Evolutionary conservation across 2,329 filamentous ascomycete genomes (phyloP), one percentile per base, ranked within the genome.

Genomic region (Salinomyces thailandicus): DNA sequence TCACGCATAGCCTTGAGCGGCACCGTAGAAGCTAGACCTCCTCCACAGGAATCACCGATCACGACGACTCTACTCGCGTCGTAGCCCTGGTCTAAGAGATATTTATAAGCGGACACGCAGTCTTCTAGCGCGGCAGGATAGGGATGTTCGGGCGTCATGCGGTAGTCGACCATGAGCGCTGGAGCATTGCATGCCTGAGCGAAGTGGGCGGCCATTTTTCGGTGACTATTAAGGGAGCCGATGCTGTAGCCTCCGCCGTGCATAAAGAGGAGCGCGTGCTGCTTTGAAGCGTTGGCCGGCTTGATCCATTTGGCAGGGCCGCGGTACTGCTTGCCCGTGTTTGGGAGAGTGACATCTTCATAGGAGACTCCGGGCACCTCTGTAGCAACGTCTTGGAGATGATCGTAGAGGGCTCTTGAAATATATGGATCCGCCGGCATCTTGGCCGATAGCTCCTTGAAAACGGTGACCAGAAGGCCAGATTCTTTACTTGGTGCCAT

Each of bases 101-200:
- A 71, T 39, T 72, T 65, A 0, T 67, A 73, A 3, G 62, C 72
- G 46, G 75, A 71, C 44, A 69, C 64, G 52, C 71, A 73, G 50
- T 77, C 74, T 31, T 77, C 60, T 1, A 65, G 58, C 0, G 63
- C 67, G 0, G 62, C 64, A 0, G 75, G 74, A 50, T 63, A 77
- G 0, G 72, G 69, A 45, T 75, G 44, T 50, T 78, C 73, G 0
- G 75, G 75, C 0, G 73, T 71, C 14, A 74, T 63, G 11, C 74
- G 62, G 49, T 78, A 78, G 3, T 73, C 73, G 6, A 76, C 62
- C 1, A 67, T 72, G 8, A 77, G 53, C 8, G 69, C 66, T 0
- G 66, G 63, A 1, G 71, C 39, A 30, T 68, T 62, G 36, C 61
- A 67, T 12, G 57, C 53, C 45, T 75, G 64, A 24, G 72, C 71